Base-by-base conservation (phyloP, 352 stramenopile species). In the Globisporangium emineosum region DNA sequence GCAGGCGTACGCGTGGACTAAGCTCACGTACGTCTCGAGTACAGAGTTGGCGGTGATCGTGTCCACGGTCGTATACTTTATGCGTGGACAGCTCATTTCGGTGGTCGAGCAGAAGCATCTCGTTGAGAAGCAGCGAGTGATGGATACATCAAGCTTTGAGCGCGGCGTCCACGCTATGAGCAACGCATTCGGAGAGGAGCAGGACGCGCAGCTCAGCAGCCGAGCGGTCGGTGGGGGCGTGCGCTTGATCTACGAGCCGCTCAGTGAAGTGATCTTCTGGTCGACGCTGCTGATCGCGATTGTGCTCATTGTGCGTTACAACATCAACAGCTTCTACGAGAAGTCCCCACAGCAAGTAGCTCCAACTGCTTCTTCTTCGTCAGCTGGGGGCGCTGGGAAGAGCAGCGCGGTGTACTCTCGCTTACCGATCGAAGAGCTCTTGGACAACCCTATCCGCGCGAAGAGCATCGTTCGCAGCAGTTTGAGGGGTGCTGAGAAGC, bases 1-100 rank as follows among this genome's bases (percentile, higher is more conserved):
- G 52, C 54, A 63, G 37, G 75, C 75, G 2, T 82, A 78, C 53
- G 65, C 65, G 62, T n/a, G 79, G 30, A 65, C 58, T 27, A 73
- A 64, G 8, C 60, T 64, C 30, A 79, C 67, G 43, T 75, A 67
- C 29, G 53, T 79, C 43, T 72, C 72, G 21, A 78, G 67, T 25
- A 60, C 47, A 12, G 72, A 79, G 52, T 32, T 82, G 17, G 58
- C 72, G 15, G 71, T 64, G 12, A 56, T 75, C 25, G 57, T 62
- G 32, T 62, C 56, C 23, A 37, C 25, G 3, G 53, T 58, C 12
- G 3, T 58, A 29, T 54, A 54, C 23, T 54, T 54, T n/a, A 54
- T 54, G 47, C 23, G 4, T 30, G 47, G 23, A 30, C 47, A 54
- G 23, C n/a, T 54, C 3, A 17, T 54, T 27, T 54, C 47, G 23